Conservation (phyloP, 306 rosid species). For the Lupinus albus region DNA sequence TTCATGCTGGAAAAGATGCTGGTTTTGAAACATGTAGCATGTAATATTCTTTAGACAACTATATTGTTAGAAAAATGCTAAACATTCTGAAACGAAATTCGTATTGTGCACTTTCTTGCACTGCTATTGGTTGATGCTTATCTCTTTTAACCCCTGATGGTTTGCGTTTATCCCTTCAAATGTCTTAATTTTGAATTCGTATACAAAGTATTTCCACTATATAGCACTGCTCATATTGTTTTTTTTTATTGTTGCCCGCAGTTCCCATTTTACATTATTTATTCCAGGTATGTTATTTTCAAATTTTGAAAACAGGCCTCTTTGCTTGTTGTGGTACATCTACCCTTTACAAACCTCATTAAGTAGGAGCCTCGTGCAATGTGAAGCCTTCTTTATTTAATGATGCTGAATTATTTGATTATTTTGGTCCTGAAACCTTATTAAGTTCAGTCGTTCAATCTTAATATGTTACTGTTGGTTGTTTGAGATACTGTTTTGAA, state of each 20-base stretch:
- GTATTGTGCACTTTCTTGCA: too few relatives aligned
- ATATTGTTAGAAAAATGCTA: not conserved
- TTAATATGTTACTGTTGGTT: not conserved
- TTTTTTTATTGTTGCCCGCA: not conserved
- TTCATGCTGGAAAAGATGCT: conserved; percentile 50
- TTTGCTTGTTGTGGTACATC: too few relatives aligned
- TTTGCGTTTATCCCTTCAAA: too few relatives aligned
- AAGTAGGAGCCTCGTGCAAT: too few relatives aligned
- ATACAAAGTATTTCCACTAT: too few relatives aligned
- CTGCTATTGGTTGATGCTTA: too few relatives aligned
- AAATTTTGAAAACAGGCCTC: too few relatives aligned
- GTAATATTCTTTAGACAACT: conserved; percentile 54
- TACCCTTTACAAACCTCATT: too few relatives aligned
- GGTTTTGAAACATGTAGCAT: conserved; percentile 56
- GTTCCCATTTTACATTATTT: conserved; percentile 14
- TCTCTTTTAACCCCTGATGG: too few relatives aligned
- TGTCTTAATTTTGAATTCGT: too few relatives aligned
- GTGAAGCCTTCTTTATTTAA: not conserved
- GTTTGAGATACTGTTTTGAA: not conserved
- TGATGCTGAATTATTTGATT: not conserved
- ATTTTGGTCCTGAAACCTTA: conserved; percentile 1
- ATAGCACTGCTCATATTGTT: not conserved
- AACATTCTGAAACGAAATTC: too few relatives aligned
- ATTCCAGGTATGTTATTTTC: not conserved
- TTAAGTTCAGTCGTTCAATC: not conserved